Base-by-base conservation (phyloP, 2,329 filamentous ascomycete genomes). In the Trichoderma gracile region DNA sequence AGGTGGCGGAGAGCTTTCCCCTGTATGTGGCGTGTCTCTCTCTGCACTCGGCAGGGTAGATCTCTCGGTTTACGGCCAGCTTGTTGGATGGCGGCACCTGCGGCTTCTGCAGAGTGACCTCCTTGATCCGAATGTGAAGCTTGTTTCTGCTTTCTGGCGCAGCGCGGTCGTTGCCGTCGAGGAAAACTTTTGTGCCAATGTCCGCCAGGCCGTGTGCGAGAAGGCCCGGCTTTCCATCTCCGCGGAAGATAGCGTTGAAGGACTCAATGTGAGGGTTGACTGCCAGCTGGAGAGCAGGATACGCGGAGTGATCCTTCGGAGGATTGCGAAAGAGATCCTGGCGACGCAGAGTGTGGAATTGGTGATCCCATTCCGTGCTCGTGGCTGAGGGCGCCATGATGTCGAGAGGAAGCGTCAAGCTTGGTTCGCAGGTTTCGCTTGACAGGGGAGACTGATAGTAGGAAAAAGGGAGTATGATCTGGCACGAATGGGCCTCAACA, bases 231-330 rank as follows among this genome's bases (percentile, higher is more conserved):
- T 77, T 78, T 56, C 91, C 92, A 77, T 89, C 84, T 65, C 84
- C 82, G 38, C 88, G 86, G 74, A 97, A 96, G 54, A 98, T 83
- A 59, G 88, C 88, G 81, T 99, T 97, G 86, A 97, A 99, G 7
- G 95, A 95, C 73, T 97, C 89, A 71, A 98, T 90, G 77, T 99
- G 95, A 56, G 95, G 95, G 69, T 91, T 84, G 66, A 98, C 88
- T n/a, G 94, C 91, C 67, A 86, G 85, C 71, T 93, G 89, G 54
- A 99, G 86, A 23, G 90, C 85, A 15, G 95, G 95, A 74, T 96
- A 98, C 65, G 94, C 92, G 10, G 90, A 90, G 70, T 87, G 89
- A 75, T 98, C 93, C 73, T 86, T 89, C 0, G 95, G 94, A 19
- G 95, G 94, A 70, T 96, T 89, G 72, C 86, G 84, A 77, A 99